Base-by-base conservation (phyloP, 345 rosid genomes). In the Gynandropsis gynandra region DNA sequence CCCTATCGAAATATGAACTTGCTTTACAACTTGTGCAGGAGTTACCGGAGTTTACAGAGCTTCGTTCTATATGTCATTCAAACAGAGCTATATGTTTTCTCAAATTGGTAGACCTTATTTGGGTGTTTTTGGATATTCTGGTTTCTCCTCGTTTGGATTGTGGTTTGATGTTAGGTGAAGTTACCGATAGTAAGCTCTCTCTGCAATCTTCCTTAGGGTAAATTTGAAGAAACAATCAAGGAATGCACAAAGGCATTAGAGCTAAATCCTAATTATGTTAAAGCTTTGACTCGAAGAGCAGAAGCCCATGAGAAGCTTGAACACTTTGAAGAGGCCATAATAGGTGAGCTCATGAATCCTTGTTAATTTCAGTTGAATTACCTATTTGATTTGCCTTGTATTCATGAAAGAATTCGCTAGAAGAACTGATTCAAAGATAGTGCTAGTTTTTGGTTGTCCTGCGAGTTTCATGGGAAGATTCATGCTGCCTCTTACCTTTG, bases 261-360 rank as follows among this genome's bases (percentile, higher is more conserved):
- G 64, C 70, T 92, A 61, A 88, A 88, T 69, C 72, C 97, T 56
- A 66, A 72, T 9, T 93, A 88, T 62, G 31, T 66, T 61, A 88
- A 93, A 76, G 94, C 87, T 45, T 60, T 83, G 56, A 49, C 69
- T 47, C 78, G 95, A 71, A 80, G 99, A 69, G 82, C 73, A 40
- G 99, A 93, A 66, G 94, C 94, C 19, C 78, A 76, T 47, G 99
- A 93, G 71, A 93, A 83, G 79, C 95, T 80, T 44, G 81, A 85
- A 55, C 72, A 85, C 55, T 88, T 68, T 50, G 99, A 93, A 68
- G 97, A 88, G 57, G 97, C 99, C 57, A 56, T 83, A 49, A 68
- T 76, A 34, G 97, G 99, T 88, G 56, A 58, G 78, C 34, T 46
- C 40, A 42, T 42, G 33, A 58, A 21, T 10, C 41, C 36, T 32